Evolutionary conservation across 371 early-diverging fungal genomes (phyloP).

Genomic region (Mortierella polycephala): DNA sequence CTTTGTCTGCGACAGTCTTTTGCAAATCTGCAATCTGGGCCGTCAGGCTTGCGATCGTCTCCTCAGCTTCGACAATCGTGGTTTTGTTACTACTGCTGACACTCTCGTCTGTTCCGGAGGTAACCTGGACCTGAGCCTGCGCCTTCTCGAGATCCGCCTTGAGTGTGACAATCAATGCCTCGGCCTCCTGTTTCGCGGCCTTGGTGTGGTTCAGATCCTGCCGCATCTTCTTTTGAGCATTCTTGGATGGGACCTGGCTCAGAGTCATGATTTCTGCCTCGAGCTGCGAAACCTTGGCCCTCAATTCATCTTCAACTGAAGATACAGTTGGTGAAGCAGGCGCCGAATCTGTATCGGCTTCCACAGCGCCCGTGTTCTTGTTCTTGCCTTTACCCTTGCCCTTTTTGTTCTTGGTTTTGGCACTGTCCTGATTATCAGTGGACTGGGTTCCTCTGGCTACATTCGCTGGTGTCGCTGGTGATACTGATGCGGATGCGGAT

Average conservation of each 20-base stretch:
- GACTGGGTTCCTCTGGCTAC: no score
- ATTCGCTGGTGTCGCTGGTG: background rate
- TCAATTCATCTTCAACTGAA: constrained; percentile 21
- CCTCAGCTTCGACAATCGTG: constrained; percentile 10
- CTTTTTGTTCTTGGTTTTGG: background rate
- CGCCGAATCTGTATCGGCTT: background rate
- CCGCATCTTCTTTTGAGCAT: constrained; percentile 48
- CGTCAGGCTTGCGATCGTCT: constrained; percentile 12
- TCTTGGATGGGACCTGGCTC: constrained; percentile 43
- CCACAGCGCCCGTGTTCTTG: constrained; percentile 5
- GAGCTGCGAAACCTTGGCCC: constrained; percentile 24
- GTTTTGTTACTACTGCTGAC: background rate
- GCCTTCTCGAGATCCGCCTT: constrained; percentile 45
- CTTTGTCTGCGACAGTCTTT: constrained; percentile 37
- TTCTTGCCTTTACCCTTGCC: background rate
- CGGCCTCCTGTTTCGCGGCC: constrained; percentile 47
- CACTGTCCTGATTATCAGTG: background rate
- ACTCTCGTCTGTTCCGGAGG: background rate
- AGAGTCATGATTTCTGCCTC: constrained; percentile 35
- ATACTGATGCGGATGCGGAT: background rate
- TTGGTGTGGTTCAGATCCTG: constrained; percentile 51
- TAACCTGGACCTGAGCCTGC: constrained; percentile 1
- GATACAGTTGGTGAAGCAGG: background rate
- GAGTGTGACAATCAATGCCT: constrained; percentile 23
- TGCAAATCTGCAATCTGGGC: constrained; percentile 25